phyloP scores from a whole-genome alignment of 176 grass and related monocot species.

The Alloteropsis semialata region DNA sequence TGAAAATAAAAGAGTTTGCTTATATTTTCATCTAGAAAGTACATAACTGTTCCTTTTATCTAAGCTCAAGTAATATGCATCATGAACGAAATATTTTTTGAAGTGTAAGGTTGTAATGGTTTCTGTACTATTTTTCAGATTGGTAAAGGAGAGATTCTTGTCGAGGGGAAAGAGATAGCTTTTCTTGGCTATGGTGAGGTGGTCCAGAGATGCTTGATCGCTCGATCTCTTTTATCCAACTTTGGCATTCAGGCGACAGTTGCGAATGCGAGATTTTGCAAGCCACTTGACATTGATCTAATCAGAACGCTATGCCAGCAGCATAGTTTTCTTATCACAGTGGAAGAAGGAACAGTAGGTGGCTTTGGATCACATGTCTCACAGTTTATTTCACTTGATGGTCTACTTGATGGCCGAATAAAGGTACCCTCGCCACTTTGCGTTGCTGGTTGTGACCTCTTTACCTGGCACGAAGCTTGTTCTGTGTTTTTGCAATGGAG shows the following conservation, averaged over 20 bases:
- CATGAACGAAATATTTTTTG: neutral
- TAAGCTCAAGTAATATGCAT: neutral
- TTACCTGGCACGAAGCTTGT: neutral
- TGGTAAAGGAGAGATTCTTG: constrained; percentile 72
- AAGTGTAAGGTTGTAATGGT: neutral
- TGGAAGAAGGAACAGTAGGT: constrained; percentile 79
- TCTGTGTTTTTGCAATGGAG: neutral
- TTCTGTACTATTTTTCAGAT: constrained; percentile 45
- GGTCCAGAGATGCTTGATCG: constrained; percentile 70
- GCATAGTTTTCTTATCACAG: constrained; percentile 66
- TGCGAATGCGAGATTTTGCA: constrained; percentile 78
- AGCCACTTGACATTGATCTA: constrained; percentile 74
- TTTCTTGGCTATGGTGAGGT: constrained; percentile 69
- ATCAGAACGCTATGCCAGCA: constrained; percentile 56
- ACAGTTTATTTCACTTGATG: constrained; percentile 73
- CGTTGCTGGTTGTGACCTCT: neutral
- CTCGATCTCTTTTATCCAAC: constrained; percentile 60
- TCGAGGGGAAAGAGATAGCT: constrained; percentile 59
- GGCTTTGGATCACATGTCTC: constrained; percentile 80
- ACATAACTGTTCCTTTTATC: neutral
- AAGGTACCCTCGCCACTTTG: constrained; percentile 31
- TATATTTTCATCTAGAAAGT: neutral
- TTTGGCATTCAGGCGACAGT: constrained; percentile 70
- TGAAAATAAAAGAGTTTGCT: neutral
- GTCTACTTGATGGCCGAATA: constrained; percentile 62